Evolutionary conservation across 2,329 filamentous ascomycete genomes (phyloP), one percentile per base, ranked within the genome.

Genomic region (Fusarium graminum): DNA sequence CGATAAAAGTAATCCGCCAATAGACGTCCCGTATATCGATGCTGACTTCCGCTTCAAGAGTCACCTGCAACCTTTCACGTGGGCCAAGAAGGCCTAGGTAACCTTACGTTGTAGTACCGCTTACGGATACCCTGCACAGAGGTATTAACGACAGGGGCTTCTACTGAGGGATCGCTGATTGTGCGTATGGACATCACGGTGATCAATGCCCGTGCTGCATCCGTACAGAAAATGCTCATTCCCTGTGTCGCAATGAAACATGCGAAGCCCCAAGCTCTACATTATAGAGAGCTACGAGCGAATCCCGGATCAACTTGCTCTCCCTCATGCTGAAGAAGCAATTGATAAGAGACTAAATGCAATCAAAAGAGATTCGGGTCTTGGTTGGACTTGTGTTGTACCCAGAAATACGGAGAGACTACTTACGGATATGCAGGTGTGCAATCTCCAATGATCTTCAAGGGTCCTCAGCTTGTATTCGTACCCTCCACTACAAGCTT

Each of bases 201-300:
- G 64, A 67, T 64, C 64, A 64, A 51, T 67, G 63, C 54, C 63
- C 45, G 63, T 66, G 58, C 63, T 53, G 59, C n/a, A n/a, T n/a
- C n/a, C n/a, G n/a, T n/a, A n/a, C n/a, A n/a, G n/a, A n/a, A n/a
- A n/a, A n/a, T n/a, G n/a, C n/a, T n/a, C n/a, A n/a, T n/a, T 36
- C 47, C 34, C 52, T 52, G 28, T 53, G 54, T 22, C 26, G 28
- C 56, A 51, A 50, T 42, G 55, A 59, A 22, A 42, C 36, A 59
- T 40, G 36, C 26, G 17, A 44, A 40, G 32, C 16, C 32, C 32
- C 32, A 16, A 36, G 32, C 32, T 36, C 32, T 36, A 16, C 14
- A 14, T 16, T n/a, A n/a, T 7, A n/a, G 6, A 6, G 6, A 6
- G 10, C 26, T 36, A 36, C n/a, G 32, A 36, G 32, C 14, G 32